Evolutionary conservation across 2,329 filamentous ascomycete species (phyloP).

Genomic region (Pseudocercospora fijiensis): DNA sequence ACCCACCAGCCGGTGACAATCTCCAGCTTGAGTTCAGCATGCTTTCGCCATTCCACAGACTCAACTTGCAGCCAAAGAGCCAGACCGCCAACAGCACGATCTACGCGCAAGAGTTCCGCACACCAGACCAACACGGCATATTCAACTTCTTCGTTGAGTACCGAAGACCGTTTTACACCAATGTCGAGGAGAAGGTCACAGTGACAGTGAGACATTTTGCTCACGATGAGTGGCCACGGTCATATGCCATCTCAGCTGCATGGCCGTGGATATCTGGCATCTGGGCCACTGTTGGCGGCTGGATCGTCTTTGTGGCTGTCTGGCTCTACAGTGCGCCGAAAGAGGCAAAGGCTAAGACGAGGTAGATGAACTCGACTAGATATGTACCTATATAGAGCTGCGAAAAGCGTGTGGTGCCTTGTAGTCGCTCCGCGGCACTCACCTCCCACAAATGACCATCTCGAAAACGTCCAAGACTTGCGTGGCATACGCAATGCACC

Average conservation of each 20-base stretch:
- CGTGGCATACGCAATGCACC: not conserved
- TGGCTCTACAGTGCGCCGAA: slow-evolving; percentile 78
- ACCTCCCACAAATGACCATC: not conserved
- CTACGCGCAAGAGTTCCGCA: slow-evolving; percentile 72
- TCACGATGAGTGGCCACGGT: slow-evolving; percentile 93
- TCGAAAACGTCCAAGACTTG: not conserved
- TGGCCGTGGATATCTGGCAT: slow-evolving; percentile 95
- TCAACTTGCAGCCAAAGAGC: slow-evolving; percentile 61
- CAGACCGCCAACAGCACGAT: slow-evolving; percentile 66
- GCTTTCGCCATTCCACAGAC: slow-evolving; percentile 94
- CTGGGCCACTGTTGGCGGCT: slow-evolving; percentile 77
- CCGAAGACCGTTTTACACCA: slow-evolving; percentile 87
- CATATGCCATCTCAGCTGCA: slow-evolving; percentile 82
- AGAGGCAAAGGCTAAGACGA: slow-evolving; percentile 38
- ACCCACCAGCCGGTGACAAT: slow-evolving; percentile 65
- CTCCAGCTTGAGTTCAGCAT: slow-evolving; percentile 97
- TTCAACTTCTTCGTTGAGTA: slow-evolving; percentile 99
- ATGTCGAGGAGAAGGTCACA: slow-evolving; percentile 88
- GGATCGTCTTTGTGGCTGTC: slow-evolving; percentile 77
- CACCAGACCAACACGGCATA: slow-evolving; percentile 97
- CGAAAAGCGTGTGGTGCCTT: slow-evolving; percentile 3
- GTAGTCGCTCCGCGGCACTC: not conserved
- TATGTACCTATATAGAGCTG: slow-evolving; percentile 8
- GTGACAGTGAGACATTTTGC: slow-evolving; percentile 95
- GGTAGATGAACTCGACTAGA: slow-evolving; percentile 16